phyloP scores from a whole-genome alignment of 1,284 basidiomycete genomes.

The Somion occarium region DNA sequence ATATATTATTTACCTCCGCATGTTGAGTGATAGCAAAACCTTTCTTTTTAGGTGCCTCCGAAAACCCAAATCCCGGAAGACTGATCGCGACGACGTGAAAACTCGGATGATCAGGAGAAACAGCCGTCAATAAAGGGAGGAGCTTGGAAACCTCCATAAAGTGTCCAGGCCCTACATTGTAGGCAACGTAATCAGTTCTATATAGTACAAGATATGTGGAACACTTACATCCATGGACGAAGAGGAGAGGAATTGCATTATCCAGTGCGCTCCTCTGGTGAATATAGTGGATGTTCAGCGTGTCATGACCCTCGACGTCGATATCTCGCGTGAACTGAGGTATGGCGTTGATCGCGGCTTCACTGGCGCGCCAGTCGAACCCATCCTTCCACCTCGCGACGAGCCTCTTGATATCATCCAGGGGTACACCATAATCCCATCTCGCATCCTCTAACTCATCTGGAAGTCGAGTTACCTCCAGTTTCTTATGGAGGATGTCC shows the following conservation, averaged over 20 bases:
- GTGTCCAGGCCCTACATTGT: constrained; percentile 29
- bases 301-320: constrained; percentile 15
- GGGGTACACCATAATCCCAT: constrained; percentile 5
- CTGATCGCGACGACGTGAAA: constrained; percentile 35
- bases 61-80: constrained; percentile 23
- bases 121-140: constrained; percentile 8
- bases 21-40: constrained; percentile 29
- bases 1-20: constrained; percentile 13
- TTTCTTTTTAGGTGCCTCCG: constrained; percentile 21
- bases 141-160: constrained; percentile 29
- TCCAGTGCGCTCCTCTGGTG: constrained; percentile 16
- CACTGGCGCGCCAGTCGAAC: constrained; percentile 19
- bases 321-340: constrained; percentile 19
- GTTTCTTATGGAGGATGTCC: constrained; percentile 10
- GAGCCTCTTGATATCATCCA: background rate
- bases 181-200: background rate
- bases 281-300: constrained; percentile 10
- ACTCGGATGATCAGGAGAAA: constrained; percentile 13
- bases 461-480: constrained; percentile 9
- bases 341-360: constrained; percentile 15
- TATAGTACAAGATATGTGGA: constrained; percentile 7
- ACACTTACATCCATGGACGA: constrained; percentile 21
- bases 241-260: constrained; percentile 20
- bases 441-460: constrained; percentile 12
- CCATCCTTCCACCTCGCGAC: constrained; percentile 11